These are phyloP conservation scores for Phytophthora boehmeriae DNA, from an alignment of 352 stramenopile species.

Conservation along the genomic window DNA sequence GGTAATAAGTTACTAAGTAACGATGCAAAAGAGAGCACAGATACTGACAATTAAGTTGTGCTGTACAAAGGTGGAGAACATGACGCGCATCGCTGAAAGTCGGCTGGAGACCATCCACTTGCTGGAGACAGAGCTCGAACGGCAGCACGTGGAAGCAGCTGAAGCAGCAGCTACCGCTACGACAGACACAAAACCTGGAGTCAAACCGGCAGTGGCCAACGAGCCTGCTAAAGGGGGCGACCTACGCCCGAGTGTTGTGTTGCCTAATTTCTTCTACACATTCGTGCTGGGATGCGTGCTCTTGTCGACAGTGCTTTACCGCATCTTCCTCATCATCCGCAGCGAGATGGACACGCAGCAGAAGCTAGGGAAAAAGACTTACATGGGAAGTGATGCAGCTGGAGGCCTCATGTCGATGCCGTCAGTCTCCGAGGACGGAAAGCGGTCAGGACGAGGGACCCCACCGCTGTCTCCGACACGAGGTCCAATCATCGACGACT, in stretches of 20 bases:
- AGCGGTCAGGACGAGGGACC: conserved; percentile 26
- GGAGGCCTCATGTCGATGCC: conserved; percentile 20
- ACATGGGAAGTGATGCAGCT: conserved; percentile 7
- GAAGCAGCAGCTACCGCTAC: conserved; percentile 33
- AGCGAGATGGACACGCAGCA: conserved; percentile 43
- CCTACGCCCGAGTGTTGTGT: conserved; percentile 35
- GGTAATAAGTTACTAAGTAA: conserved; percentile 25
- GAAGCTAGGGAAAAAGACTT: conserved; percentile 33
- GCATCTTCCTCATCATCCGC: conserved; percentile 59
- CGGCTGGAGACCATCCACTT: conserved; percentile 74
- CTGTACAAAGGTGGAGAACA: conserved; percentile 57
- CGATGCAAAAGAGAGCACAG: not conserved
- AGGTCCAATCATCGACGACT: conserved; percentile 28
- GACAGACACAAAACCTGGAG: conserved; percentile 10
- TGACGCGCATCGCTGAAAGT: conserved; percentile 68
- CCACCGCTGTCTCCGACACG: conserved; percentile 32
- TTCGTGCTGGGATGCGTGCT: conserved; percentile 48
- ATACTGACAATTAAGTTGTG: conserved; percentile 13
- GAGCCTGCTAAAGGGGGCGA: conserved; percentile 19
- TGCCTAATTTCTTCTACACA: conserved; percentile 62
- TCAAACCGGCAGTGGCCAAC: conserved; percentile 9
- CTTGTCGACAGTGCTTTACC: conserved; percentile 52
- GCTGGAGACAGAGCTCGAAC: conserved; percentile 74
- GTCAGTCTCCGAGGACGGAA: conserved; percentile 26
- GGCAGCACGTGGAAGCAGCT: conserved; percentile 57